Conservation (phyloP, 1,284 basidiomycete genomes). For the Trametes polyzona region DNA sequence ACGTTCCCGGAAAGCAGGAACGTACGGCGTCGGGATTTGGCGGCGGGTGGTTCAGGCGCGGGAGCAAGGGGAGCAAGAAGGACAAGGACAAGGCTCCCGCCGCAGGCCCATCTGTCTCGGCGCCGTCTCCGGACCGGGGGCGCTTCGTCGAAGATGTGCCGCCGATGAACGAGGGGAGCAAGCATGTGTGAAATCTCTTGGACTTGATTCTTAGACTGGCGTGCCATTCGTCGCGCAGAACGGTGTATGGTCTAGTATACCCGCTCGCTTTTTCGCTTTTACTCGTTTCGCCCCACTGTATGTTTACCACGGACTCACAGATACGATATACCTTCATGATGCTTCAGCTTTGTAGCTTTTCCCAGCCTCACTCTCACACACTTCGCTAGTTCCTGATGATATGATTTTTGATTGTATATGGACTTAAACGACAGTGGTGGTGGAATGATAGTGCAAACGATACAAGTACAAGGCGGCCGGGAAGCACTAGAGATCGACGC, state of each 20-base stretch:
- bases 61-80: constrained; percentile 29
- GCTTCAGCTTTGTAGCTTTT: not conserved
- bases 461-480: not conserved
- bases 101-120: not conserved
- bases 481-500: constrained; percentile 1
- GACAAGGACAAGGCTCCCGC: constrained; percentile 11
- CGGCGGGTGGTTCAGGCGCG: constrained; percentile 29
- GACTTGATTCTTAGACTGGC: too few species aligned
- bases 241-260: constrained; percentile 5
- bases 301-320: not conserved
- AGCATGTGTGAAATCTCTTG: not conserved
- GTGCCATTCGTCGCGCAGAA: too few species aligned
- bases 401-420: not conserved
- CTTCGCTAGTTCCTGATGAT: not conserved
- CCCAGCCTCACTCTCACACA: not conserved
- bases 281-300: not conserved
- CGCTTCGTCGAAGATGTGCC: constrained; percentile 30
- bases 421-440: not conserved
- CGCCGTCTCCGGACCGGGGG: constrained; percentile 22
- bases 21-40: constrained; percentile 8
- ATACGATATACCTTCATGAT: not conserved
- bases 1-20: constrained; percentile 32
- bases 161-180: not conserved
- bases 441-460: too few species aligned
- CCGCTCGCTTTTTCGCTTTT: not conserved